A percentile compares a stretch with the other conserved stretches of the same genome.
phyloP scores from a whole-genome alignment of 2,329 filamentous ascomycete species.

The Sporothrix euskadiensis region DNA sequence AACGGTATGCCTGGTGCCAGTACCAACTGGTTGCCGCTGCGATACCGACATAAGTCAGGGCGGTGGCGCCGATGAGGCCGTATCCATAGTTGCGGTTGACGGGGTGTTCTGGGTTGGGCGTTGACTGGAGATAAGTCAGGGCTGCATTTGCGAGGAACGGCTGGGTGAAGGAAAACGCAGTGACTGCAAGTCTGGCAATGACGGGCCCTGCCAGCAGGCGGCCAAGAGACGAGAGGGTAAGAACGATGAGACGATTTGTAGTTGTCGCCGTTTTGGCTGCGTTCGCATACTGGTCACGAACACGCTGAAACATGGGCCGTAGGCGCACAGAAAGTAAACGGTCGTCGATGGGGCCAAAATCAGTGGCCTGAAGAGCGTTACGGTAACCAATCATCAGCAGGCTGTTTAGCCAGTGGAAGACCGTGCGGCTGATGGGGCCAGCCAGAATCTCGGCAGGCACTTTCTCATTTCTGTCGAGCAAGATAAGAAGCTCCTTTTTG shows the following conservation, averaged over 20 bases:
- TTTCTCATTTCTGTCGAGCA: conserved; percentile 7
- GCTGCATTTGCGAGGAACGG: conserved; percentile 13
- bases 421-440: conserved; percentile 49
- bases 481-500: conserved; percentile 2
- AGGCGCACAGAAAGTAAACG: background rate
- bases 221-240: background rate
- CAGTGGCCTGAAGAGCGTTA: conserved; percentile 33
- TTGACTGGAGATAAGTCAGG: background rate
- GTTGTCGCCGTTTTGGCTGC: background rate
- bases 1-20: conserved; percentile 22
- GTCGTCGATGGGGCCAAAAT: conserved; percentile 11
- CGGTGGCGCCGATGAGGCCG: conserved; percentile 25
- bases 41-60: conserved; percentile 22
- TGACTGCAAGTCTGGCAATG: conserved; percentile 4
- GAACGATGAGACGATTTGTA: background rate
- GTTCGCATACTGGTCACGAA: background rate
- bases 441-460: conserved; percentile 39
- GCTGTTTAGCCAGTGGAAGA: conserved; percentile 57
- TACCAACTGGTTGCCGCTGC: conserved; percentile 27
- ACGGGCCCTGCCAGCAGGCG: background rate
- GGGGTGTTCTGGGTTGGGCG: background rate
- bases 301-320: background rate
- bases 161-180: background rate
- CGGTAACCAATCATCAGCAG: conserved; percentile 53
- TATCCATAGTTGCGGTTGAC: conserved; percentile 22